phyloP scores from a whole-genome alignment of 2,329 filamentous ascomycete genomes.

The Penicillium sp. region DNA sequence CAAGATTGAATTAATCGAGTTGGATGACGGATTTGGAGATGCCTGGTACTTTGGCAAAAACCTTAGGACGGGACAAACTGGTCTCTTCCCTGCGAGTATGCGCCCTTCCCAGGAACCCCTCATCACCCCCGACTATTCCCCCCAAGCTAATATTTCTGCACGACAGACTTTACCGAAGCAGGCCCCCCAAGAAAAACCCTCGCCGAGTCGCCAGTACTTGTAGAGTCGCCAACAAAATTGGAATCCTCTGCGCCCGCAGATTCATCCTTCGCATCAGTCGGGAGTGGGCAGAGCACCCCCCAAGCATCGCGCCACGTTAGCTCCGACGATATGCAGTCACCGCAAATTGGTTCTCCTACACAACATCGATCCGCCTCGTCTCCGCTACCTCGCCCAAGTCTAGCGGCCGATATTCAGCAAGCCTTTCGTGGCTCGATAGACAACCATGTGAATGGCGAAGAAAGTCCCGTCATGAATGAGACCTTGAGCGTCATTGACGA shows the following conservation, averaged over 20 bases:
- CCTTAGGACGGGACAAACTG: conserved; percentile 40
- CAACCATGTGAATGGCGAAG: conserved; percentile 53
- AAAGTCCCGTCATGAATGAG: conserved; percentile 84
- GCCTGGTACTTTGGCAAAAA: conserved; percentile 62
- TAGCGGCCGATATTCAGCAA: conserved; percentile 42
- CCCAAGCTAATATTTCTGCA: background rate
- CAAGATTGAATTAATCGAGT: conserved; percentile 61
- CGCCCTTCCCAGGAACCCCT: background rate
- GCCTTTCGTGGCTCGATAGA: conserved; percentile 47
- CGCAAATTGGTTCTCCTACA: conserved; percentile 23
- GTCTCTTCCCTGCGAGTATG: conserved; percentile 50
- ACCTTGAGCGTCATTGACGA: conserved; percentile 95
- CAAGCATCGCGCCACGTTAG: conserved; percentile 42
- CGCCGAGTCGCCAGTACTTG: conserved; percentile 5
- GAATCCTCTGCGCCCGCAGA: conserved; percentile 16
- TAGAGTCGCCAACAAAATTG: conserved; percentile 14
- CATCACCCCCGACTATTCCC: background rate
- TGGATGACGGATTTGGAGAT: conserved; percentile 66
- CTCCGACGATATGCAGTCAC: conserved; percentile 30
- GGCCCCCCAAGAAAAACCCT: background rate
- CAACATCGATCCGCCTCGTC: conserved; percentile 37
- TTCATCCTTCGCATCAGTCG: conserved; percentile 25
- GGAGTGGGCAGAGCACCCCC: conserved; percentile 39
- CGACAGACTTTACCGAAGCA: conserved; percentile 20
- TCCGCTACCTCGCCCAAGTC: conserved; percentile 34